Base-by-base conservation (phyloP, 441 rosid genomes). In the Geranium incanum region DNA sequence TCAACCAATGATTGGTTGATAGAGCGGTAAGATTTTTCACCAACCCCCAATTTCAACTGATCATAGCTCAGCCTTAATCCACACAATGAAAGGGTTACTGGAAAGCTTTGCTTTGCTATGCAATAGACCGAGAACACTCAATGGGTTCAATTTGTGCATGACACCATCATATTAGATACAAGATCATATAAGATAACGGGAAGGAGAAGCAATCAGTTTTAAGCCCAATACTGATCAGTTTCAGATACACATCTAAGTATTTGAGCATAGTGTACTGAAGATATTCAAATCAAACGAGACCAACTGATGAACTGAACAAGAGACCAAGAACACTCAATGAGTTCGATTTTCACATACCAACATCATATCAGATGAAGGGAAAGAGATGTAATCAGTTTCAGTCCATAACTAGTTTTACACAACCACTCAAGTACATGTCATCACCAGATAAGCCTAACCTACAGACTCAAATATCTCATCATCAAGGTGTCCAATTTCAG, bases 1-100 rank as follows among this genome's bases (percentile, higher is more conserved):
- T 18, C 68, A 11, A 38, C 15, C 33, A 68, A 43, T 37, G 11
- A 16, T 43, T 16, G 62, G 43, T 28, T 3, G 12, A 68, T 33
- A 69, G 62, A 60, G n/a, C 16, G 18, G 11, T 43, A 11, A 18
- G 23, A 62, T 38, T n/a, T 23, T 36, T 55, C 43, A 0, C 57
- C 23, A 71, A 67, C 55, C 70, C 70, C 28, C 39, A 9, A 33
- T 12, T 57, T 23, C 18, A 39, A 23, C 62, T 15, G 16, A 67
- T 23, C 3, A 33, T 36, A 15, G 43, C 55, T 43, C 43, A 18
- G 13, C 39, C 55, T 28, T 16, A 13, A 13, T 13, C 59, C 4
- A 50, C 59, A 50, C 16, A 55, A 55, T 55, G 62, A 15, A 55
- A 6, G 50, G 50, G 11, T 43, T 43, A 43, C 50, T 43, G 11